Percentiles rank a stretch among this genome's conserved stretches.
Conservation (phyloP, 805 yeast genomes). For the Wickerhamomyces canadensis region DNA sequence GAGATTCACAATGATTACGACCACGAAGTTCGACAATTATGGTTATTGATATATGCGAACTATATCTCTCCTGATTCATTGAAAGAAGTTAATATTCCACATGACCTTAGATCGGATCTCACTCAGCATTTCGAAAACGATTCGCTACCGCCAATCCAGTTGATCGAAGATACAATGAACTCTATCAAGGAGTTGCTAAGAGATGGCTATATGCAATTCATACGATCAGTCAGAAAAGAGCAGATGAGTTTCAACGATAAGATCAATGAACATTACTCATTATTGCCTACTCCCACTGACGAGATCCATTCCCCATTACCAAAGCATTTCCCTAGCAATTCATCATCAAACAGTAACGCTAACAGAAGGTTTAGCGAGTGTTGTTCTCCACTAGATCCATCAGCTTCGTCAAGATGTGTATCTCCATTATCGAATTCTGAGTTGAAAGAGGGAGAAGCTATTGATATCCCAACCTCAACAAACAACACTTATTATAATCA, state of each 20-base stretch:
- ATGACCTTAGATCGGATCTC: slow-evolving; percentile 16
- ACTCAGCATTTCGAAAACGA: slow-evolving; percentile 5
- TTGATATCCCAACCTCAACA: too few relatives aligned
- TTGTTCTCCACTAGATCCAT: slow-evolving; percentile 18
- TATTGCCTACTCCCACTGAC: slow-evolving; percentile 14
- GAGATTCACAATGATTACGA: background rate
- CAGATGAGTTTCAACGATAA: slow-evolving; percentile 4
- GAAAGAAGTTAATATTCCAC: slow-evolving; percentile 28
- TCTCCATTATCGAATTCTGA: slow-evolving; percentile 17
- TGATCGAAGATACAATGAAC: slow-evolving; percentile 16
- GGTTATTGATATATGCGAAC: slow-evolving; percentile 29
- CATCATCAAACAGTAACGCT: too few relatives aligned
- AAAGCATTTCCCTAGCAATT: too few relatives aligned
- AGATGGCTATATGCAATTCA: slow-evolving; percentile 22
- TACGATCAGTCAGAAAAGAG: slow-evolving; percentile 11
- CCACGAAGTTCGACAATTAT: slow-evolving; percentile 8
- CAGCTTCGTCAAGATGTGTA: slow-evolving; percentile 6
- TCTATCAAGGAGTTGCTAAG: slow-evolving; percentile 18
- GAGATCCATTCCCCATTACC: slow-evolving; percentile 1
- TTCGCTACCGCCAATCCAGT: slow-evolving; percentile 12
- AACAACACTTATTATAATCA: background rate
- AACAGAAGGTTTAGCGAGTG: slow-evolving; percentile 13
- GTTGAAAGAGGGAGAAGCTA: too few relatives aligned
- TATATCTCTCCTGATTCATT: slow-evolving; percentile 35
- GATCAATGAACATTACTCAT: slow-evolving; percentile 11